These are phyloP conservation scores for Salvia sclarea DNA, from an alignment of 305 asterid species.

Conservation along the genomic window DNA sequence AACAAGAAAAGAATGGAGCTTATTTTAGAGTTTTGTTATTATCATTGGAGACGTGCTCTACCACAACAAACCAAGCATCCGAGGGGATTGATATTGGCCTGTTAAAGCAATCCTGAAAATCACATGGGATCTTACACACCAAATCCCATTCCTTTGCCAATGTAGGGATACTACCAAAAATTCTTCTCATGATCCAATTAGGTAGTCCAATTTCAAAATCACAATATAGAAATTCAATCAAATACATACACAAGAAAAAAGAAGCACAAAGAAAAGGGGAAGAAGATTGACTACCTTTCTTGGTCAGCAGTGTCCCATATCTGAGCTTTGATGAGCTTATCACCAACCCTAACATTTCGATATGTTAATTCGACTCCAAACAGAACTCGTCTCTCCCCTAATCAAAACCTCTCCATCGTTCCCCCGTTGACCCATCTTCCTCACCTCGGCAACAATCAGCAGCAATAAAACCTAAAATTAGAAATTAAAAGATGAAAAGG, in stretches of 20 bases:
- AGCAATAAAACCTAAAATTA: too few relatives aligned
- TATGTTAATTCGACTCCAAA: conserved; percentile 82
- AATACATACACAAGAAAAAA: background rate
- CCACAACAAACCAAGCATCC: conserved; percentile 99
- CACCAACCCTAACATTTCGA: conserved; percentile 64
- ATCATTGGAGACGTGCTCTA: conserved; percentile 91
- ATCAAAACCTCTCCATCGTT: too few relatives aligned
- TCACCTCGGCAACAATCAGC: too few relatives aligned
- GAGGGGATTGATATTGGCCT: conserved; percentile 97
- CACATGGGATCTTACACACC: conserved; percentile 8
- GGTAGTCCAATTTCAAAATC: background rate
- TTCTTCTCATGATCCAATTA: background rate
- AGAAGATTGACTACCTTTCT: conserved; percentile 54
- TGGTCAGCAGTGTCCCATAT: conserved; percentile 97
- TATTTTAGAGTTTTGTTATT: conserved; percentile 88
- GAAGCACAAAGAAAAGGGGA: background rate
- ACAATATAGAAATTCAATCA: background rate
- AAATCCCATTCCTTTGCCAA: background rate
- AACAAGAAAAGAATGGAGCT: too few relatives aligned
- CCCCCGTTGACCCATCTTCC: too few relatives aligned
- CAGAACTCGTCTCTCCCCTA: conserved; percentile 64
- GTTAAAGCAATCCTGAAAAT: conserved; percentile 90
- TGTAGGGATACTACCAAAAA: background rate
- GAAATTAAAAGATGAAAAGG: too few relatives aligned
- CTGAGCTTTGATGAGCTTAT: conserved; percentile 83